Evolutionary conservation across 441 rosid species (phyloP), one percentile per base, ranked within the genome.

Genomic region (Gossypium trilobum): DNA sequence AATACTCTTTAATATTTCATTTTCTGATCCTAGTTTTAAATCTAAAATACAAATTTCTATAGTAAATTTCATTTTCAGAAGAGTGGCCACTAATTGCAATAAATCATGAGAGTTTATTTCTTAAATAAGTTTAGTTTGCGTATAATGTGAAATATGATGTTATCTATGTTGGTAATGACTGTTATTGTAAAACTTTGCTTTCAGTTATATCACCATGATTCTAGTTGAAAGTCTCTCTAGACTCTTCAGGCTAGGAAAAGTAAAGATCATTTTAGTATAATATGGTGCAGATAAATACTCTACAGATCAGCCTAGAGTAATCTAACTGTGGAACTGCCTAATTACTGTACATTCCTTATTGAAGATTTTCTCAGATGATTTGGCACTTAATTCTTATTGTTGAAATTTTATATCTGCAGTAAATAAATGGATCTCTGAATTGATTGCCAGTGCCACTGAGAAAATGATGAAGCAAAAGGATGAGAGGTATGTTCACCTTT

Each of bases 391-490:
- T n/a, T 70, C 71, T 78, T 69, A 60, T 29, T 66, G 13, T 64
- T 61, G 25, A 67, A 58, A 64, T 31, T 44, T 61, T 42, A 62
- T 64, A 17, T 77, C 1, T 79, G 82, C 86, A 90, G 97, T 94
- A 70, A 94, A 90, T 82, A 94, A 90, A 83, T 92, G 97, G 97
- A 94, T 94, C 73, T 82, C 94, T 54, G 86, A 85, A 75, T 70
- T 90, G 83, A 92, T 94, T 85, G 97, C 95, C 36, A 81, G 85
- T 83, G 99, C 95, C 68, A 94, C 99, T 0, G 87, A 88, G 83
- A 88, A 90, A 80, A 92, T 92, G 99, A 94, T 94, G 97, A 92
- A 89, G 85, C 90, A 89, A 77, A 94, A 94, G 83, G 99, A 94
- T 85, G 97, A 94, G 83, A 94, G 99, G 97, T 91, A 76, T 16